Conservation (phyloP, 257 asterid genomes). For the Handroanthus guayacan region DNA sequence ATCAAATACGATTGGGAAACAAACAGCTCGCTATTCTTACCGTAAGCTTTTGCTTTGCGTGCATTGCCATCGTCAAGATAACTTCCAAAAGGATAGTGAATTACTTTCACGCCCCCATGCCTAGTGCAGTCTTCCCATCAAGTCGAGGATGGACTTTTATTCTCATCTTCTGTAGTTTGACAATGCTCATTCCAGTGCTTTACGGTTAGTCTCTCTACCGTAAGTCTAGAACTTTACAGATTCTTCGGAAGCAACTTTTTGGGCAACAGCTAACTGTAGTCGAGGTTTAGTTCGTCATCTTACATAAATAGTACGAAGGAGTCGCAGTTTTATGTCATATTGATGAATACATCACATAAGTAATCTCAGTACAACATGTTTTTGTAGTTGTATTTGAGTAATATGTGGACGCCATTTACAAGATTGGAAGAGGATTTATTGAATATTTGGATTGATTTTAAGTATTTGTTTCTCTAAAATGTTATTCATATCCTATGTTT, state of each 20-base stretch:
- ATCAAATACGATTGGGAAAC: constrained; percentile 67
- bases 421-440: not conserved
- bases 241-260: constrained; percentile 7
- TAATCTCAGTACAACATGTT: constrained; percentile 6
- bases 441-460: not conserved
- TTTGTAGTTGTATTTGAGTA: constrained; percentile 12
- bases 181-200: constrained; percentile 67
- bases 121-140: constrained; percentile 40
- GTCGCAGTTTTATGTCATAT: constrained; percentile 14
- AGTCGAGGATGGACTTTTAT: constrained; percentile 71
- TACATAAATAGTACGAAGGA: not conserved
- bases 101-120: constrained; percentile 38
- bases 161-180: constrained; percentile 70
- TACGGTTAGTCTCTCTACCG: constrained; percentile 48
- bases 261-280: constrained; percentile 23
- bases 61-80: constrained; percentile 63
- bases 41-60: constrained; percentile 59
- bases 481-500: not conserved
- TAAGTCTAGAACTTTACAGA: constrained; percentile 22
- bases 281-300: not conserved
- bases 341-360: not conserved
- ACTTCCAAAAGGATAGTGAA: constrained; percentile 42
- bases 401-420: not conserved
- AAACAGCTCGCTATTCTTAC: constrained; percentile 68
- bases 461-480: not conserved